Conservation (phyloP, 257 asterid genomes). For the Salvia hispanica region DNA sequence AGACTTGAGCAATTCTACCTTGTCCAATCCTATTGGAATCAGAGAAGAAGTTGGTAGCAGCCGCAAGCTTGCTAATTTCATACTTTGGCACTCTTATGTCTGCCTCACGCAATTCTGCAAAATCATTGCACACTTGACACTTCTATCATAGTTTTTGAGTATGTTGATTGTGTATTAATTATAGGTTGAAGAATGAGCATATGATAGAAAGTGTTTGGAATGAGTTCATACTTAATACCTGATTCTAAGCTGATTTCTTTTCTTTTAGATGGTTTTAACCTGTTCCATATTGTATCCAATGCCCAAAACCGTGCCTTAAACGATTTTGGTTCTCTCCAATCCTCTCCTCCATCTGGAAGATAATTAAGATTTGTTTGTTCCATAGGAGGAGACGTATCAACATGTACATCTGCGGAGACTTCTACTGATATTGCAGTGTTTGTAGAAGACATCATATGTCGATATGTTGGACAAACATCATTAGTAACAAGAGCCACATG, state of each 20-base stretch:
- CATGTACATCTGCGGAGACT: no score
- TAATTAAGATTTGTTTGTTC: neutral
- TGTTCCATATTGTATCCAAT: constrained; percentile 32
- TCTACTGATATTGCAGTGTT: neutral
- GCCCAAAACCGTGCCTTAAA: constrained; percentile 12
- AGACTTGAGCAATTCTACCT: no score
- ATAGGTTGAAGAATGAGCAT: neutral
- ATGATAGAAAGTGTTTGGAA: no score
- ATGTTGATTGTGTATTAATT: neutral
- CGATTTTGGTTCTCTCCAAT: neutral
- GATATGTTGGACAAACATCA: constrained; percentile 5
- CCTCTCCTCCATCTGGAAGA: neutral
- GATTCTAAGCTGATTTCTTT: neutral
- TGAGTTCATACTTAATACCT: constrained; percentile 22
- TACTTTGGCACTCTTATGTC: no score
- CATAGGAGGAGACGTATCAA: neutral
- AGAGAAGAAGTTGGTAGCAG: no score
- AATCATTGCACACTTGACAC: no score
- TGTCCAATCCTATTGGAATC: no score
- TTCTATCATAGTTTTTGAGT: no score
- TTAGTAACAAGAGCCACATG: neutral
- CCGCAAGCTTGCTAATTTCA: no score
- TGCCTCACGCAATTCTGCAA: no score
- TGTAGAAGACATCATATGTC: neutral
- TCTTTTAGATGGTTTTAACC: constrained; percentile 29